A percentile compares a stretch with the other conserved stretches of the same genome.
These are phyloP conservation scores for Hondaea fermentalgiana DNA, from an alignment of 108 stramenopile species.

Conservation along the genomic window DNA sequence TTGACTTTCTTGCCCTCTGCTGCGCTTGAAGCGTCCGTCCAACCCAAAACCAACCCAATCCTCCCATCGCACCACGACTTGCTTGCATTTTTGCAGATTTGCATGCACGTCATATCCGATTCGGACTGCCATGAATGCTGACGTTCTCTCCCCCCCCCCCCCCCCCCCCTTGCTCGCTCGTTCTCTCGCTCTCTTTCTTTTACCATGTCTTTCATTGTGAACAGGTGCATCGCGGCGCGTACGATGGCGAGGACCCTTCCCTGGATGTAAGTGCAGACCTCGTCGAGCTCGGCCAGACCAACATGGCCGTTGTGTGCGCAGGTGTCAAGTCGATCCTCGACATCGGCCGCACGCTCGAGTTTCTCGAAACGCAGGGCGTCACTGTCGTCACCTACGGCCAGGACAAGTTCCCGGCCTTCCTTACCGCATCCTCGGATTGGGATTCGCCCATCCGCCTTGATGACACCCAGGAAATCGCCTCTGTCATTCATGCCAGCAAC, in stretches of 20 bases:
- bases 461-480: constrained; percentile 51
- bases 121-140: too few species aligned
- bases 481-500: constrained; percentile 44
- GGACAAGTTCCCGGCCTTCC: constrained; percentile 91
- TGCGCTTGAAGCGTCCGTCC: too few species aligned
- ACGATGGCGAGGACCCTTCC: neutral
- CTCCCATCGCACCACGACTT: too few species aligned
- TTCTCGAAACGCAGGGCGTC: constrained; percentile 88
- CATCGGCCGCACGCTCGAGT: constrained; percentile 80
- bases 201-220: neutral
- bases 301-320: constrained; percentile 84
- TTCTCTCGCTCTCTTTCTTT: too few species aligned
- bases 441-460: neutral
- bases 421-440: constrained; percentile 45
- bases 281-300: constrained; percentile 73
- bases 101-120: too few species aligned
- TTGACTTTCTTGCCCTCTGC: too few species aligned
- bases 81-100: too few species aligned
- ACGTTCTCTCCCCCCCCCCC: too few species aligned
- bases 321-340: constrained; percentile 96
- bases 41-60: too few species aligned
- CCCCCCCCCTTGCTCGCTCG: too few species aligned
- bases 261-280: constrained; percentile 77
- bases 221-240: constrained; percentile 12
- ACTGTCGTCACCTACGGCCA: constrained; percentile 64